A percentile compares a stretch with the other conserved stretches of the same genome.
Conservation (phyloP, 805 yeast genomes). For the Tetrapisispora arboricola region DNA sequence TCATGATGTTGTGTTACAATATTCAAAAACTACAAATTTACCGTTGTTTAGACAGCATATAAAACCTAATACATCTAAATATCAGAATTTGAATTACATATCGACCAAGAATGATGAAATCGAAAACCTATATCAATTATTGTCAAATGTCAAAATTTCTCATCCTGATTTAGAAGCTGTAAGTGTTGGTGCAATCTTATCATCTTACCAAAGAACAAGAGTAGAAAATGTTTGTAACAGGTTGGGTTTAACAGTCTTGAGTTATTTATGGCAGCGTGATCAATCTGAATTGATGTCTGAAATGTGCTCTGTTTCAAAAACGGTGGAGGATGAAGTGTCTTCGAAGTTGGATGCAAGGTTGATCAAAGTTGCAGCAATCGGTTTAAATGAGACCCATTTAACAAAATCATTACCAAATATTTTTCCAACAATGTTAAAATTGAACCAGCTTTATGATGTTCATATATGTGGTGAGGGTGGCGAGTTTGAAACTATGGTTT, state of each 20-base stretch:
- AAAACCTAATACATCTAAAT: conserved; percentile 44
- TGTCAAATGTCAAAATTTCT: conserved; percentile 35
- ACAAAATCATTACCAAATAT: conserved; percentile 58
- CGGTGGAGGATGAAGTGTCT: conserved; percentile 8
- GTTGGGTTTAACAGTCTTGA: conserved; percentile 54
- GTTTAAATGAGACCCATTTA: conserved; percentile 55
- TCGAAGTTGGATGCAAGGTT: conserved; percentile 60
- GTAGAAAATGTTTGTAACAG: conserved; percentile 85
- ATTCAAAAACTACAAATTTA: conserved; percentile 60
- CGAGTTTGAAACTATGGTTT: conserved; percentile 86
- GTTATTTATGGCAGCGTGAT: conserved; percentile 85
- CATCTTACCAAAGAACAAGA: conserved; percentile 89
- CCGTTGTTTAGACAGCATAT: conserved; percentile 72
- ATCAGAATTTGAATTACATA: conserved; percentile 58
- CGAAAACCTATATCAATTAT: conserved; percentile 60
- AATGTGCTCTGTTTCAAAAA: conserved; percentile 42
- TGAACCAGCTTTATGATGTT: conserved; percentile 63
- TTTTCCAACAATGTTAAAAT: conserved; percentile 43
- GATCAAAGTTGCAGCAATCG: conserved; percentile 89
- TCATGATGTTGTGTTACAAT: conserved; percentile 58
- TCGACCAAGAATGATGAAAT: conserved; percentile 73
- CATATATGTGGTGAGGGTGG: conserved; percentile 99
- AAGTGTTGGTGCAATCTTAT: conserved; percentile 90
- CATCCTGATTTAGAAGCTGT: conserved; percentile 78
- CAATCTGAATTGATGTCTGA: conserved; percentile 74